Base-by-base conservation (phyloP, 352 stramenopile genomes). In the Pythium dissotocum region DNA sequence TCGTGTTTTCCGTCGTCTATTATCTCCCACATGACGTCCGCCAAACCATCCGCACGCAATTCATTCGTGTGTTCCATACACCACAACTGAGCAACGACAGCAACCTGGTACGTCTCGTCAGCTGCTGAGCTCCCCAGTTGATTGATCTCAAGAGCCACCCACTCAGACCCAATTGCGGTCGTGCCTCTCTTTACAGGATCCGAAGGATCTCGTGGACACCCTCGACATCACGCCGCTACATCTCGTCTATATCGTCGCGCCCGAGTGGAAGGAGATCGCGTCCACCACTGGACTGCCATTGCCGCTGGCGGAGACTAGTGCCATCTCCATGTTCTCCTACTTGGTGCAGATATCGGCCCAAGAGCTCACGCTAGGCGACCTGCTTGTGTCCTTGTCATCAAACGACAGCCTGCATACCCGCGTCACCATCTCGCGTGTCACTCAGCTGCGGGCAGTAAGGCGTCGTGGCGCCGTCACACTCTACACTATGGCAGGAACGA, bases 401-500 rank as follows among this genome's bases (percentile, higher is more conserved):
- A 44, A 28, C 30, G 51, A 16, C 10, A 24, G 24, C n/a, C 35
- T 53, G 33, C 24, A 5, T 30, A 30, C 28, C 52, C 30, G 21
- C 38, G 51, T 58, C 13, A 35, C 30, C 38, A 38, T 72, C 42
- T 63, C 66, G 16, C 69, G 58, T 35, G 75, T 90, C 21, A 70
- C 49, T 16, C 56, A 58, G 44, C 70, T 89, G 42, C 70, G 55
- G 7, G 30, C 30, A 8, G 69, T 76, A 38, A 44, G 46, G 3
- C 67, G 55, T 28, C 72, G 61, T 26, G 71, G 77, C 2, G 81
- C 77, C 28, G 70, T 84, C 44, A 91, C 82, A 3, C 76, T 91
- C 35, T 91, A 91, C 77, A 90, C 82, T 8, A 82, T 71, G 40
- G 76, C 75, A n/a, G 83, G 83, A 68, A 89, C 84, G 53, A 21